These are phyloP conservation scores for Apiosordaria backusii DNA, from an alignment of 495 filamentous ascomycete genomes.

Conservation along the genomic window DNA sequence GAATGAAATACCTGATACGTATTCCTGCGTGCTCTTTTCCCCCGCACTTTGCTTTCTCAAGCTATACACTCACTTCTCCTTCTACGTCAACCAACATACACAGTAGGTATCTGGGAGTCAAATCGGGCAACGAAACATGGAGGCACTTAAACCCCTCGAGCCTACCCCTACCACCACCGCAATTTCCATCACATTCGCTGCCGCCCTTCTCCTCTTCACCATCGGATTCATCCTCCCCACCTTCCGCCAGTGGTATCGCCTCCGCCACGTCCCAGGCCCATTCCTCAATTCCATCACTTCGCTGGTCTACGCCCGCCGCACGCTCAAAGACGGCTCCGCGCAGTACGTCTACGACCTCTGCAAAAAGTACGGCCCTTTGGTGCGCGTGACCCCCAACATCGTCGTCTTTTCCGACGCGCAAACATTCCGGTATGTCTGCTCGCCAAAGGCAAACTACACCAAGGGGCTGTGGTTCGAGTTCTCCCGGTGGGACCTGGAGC, in stretches of 20 bases:
- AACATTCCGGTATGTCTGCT: constrained; percentile 24
- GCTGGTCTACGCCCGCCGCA: not conserved
- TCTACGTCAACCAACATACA: not conserved
- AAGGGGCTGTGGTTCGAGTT: constrained; percentile 27
- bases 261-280: not conserved
- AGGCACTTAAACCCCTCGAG: not conserved
- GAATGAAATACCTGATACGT: not conserved
- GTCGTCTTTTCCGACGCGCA: constrained; percentile 26
- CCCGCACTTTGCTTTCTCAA: not conserved
- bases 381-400: constrained; percentile 34
- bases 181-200: not conserved
- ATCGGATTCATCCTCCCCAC: not conserved
- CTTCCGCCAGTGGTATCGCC: not conserved
- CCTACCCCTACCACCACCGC: not conserved
- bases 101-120: too few species aligned
- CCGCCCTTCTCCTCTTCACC: not conserved
- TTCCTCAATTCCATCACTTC: not conserved
- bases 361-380: constrained; percentile 34
- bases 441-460: constrained; percentile 22
- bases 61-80: not conserved
- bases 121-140: not conserved
- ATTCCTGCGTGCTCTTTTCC: not conserved
- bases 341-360: not conserved
- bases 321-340: not conserved
- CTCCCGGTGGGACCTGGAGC: constrained; percentile 29